These are phyloP conservation scores for Delitschia confertaspora DNA, from an alignment of 495 filamentous ascomycete species.

Conservation along the genomic window DNA sequence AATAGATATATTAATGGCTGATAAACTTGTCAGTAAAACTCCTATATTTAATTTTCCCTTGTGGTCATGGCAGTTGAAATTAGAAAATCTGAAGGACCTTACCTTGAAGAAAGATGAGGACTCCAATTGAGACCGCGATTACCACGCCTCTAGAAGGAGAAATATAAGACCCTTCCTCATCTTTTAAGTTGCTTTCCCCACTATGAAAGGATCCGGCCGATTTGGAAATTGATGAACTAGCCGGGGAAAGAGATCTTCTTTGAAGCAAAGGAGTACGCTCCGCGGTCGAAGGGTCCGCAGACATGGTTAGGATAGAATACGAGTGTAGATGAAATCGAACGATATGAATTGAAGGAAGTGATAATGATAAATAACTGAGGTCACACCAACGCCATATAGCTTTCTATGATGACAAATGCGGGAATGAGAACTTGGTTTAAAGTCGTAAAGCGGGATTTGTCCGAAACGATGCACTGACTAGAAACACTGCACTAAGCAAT, in stretches of 20 bases:
- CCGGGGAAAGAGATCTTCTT: conserved; percentile 3
- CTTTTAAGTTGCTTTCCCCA: conserved; percentile 5
- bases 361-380: too few relatives aligned
- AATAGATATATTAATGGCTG: conserved; percentile 59
- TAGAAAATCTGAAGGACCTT: neutral
- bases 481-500: too few relatives aligned
- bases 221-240: conserved; percentile 15
- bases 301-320: too few relatives aligned
- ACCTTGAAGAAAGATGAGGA: conserved; percentile 35
- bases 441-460: too few relatives aligned
- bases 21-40: neutral
- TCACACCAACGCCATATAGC: too few relatives aligned
- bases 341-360: neutral
- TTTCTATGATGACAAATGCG: too few relatives aligned
- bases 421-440: too few relatives aligned
- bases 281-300: too few relatives aligned
- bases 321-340: neutral
- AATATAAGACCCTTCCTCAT: conserved; percentile 6
- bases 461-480: too few relatives aligned
- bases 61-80: neutral
- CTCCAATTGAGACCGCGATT: conserved; percentile 27
- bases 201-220: neutral
- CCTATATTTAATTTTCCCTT: neutral
- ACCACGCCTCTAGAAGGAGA: conserved; percentile 16
- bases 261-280: conserved; percentile 20